Conservation (phyloP, 2,329 filamentous ascomycete species). For the Fusarium virguliforme region DNA sequence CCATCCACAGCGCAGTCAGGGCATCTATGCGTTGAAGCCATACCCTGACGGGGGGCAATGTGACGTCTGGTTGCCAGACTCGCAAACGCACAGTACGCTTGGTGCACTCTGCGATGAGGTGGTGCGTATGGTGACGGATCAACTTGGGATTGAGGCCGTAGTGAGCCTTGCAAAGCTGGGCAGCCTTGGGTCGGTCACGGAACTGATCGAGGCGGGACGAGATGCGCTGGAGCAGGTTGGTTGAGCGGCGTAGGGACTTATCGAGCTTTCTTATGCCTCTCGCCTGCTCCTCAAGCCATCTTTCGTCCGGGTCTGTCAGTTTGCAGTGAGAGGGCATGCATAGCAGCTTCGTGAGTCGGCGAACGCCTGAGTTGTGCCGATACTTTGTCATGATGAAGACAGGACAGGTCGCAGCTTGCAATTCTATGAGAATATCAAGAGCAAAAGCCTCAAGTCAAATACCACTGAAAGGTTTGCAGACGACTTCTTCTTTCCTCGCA, state of each 20-base stretch:
- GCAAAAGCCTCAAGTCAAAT: conserved; percentile 4
- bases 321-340: conserved; percentile 52
- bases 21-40: conserved; percentile 52
- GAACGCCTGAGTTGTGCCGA: conserved; percentile 36
- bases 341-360: conserved; percentile 57
- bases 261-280: conserved; percentile 43
- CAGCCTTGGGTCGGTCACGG: conserved; percentile 48
- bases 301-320: conserved; percentile 50
- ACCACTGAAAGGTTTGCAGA: conserved; percentile 5
- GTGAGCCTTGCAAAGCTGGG: conserved; percentile 62
- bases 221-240: conserved; percentile 54
- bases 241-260: conserved; percentile 50
- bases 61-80: conserved; percentile 35
- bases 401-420: conserved; percentile 13
- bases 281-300: conserved; percentile 59
- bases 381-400: conserved; percentile 27
- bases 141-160: conserved; percentile 60
- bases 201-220: conserved; percentile 51
- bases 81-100: conserved; percentile 53
- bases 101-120: conserved; percentile 62
- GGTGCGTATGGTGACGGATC: conserved; percentile 62
- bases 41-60: conserved; percentile 24
- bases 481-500: not conserved
- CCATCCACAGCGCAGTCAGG: conserved; percentile 59
- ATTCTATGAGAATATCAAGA: conserved; percentile 18